These are phyloP conservation scores for Diaporthe sp. DNA, from an alignment of 2,329 filamentous ascomycete genomes.

Conservation along the genomic window DNA sequence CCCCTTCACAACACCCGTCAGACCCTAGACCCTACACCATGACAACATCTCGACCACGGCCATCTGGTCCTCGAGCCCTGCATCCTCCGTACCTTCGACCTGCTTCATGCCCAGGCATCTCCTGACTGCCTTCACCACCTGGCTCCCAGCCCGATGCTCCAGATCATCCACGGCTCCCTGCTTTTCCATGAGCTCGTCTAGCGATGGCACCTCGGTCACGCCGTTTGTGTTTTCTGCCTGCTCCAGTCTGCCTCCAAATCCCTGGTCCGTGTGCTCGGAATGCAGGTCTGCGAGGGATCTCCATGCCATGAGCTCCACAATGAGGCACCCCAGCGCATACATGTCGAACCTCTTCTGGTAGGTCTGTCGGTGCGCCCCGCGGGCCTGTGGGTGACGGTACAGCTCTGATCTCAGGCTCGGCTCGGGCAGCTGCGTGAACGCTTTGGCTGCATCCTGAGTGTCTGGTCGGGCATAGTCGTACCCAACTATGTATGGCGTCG, in stretches of 20 bases:
- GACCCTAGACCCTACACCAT: slow-evolving; percentile 10
- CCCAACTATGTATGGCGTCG: slow-evolving; percentile 44
- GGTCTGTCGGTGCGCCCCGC: slow-evolving; percentile 41
- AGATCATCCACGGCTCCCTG: slow-evolving; percentile 22
- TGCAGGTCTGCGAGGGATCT: slow-evolving; percentile 40
- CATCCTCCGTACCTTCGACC: slow-evolving; percentile 4
- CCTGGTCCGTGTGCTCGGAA: slow-evolving; percentile 23
- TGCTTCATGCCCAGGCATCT: slow-evolving; percentile 15
- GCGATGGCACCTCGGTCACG: slow-evolving; percentile 23
- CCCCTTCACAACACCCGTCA: background rate
- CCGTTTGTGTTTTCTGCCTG: slow-evolving; percentile 25
- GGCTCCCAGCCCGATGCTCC: background rate
- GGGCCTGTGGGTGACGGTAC: slow-evolving; percentile 44
- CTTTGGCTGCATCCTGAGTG: slow-evolving; percentile 33
- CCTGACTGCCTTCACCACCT: slow-evolving; percentile 18
- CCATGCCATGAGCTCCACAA: slow-evolving; percentile 42
- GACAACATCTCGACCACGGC: slow-evolving; percentile 22
- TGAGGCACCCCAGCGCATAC: slow-evolving; percentile 43
- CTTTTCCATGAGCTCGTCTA: slow-evolving; percentile 29
- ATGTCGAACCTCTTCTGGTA: slow-evolving; percentile 45
- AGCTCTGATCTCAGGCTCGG: slow-evolving; percentile 43
- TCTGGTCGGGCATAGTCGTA: slow-evolving; percentile 43
- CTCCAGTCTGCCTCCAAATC: slow-evolving; percentile 19
- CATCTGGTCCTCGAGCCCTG: slow-evolving; percentile 19
- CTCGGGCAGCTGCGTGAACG: slow-evolving; percentile 43